These are phyloP conservation scores for Pythium myriotylum DNA, from an alignment of 352 stramenopile genomes.

Conservation along the genomic window DNA sequence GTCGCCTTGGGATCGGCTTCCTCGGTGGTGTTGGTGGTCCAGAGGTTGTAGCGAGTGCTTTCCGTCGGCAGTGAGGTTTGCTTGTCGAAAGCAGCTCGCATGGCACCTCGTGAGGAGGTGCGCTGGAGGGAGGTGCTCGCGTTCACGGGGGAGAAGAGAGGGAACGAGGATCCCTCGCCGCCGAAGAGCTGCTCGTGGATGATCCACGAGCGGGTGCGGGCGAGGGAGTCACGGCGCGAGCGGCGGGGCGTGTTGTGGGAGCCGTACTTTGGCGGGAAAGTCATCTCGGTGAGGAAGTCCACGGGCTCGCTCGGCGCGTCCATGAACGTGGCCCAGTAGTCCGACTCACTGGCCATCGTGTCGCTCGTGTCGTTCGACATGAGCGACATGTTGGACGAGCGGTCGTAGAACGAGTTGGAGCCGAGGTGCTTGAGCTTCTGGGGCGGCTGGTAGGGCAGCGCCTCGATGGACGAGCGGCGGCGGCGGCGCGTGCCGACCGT, in stretches of 20 bases:
- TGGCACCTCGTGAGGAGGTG: neutral
- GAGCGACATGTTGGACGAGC: constrained; percentile 30
- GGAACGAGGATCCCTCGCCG: constrained; percentile 11
- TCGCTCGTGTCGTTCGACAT: constrained; percentile 28
- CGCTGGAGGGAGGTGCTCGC: constrained; percentile 8
- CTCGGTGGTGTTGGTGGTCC: constrained; percentile 1
- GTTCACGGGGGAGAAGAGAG: constrained; percentile 30
- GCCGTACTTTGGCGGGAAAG: constrained; percentile 14
- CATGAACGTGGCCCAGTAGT: constrained; percentile 27
- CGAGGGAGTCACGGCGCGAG: constrained; percentile 15
- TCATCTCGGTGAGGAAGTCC: constrained; percentile 17
- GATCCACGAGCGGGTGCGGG: constrained; percentile 19
- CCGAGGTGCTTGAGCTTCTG: constrained; percentile 24
- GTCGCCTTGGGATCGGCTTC: neutral
- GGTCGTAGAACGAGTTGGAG: constrained; percentile 16
- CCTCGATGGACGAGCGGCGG: constrained; percentile 23
- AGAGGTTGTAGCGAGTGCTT: constrained; percentile 29
- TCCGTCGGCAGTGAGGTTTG: constrained; percentile 17
- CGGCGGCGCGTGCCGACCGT: constrained; percentile 19
- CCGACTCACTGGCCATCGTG: constrained; percentile 19
- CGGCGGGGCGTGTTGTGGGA: neutral
- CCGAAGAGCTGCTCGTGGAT: constrained; percentile 15
- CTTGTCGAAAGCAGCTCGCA: neutral
- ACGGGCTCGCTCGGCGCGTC: constrained; percentile 10
- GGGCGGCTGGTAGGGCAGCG: constrained; percentile 21